Conservation (phyloP, 2,329 filamentous ascomycete genomes). For the Malbranchea cinnamomea region DNA sequence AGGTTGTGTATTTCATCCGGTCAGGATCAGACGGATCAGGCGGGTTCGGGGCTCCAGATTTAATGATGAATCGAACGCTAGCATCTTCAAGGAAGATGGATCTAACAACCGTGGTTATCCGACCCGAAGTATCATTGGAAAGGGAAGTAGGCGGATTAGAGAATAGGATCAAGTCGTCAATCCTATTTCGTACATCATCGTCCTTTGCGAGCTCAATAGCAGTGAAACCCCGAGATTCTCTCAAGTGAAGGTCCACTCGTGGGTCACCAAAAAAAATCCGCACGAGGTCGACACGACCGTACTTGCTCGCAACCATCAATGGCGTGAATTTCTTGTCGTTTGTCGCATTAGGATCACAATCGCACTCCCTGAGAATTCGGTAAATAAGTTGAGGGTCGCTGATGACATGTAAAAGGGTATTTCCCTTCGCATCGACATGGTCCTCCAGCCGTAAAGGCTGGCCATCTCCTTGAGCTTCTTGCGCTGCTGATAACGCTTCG, state of each 20-base stretch:
- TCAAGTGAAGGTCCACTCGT: constrained; percentile 69
- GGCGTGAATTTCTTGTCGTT: constrained; percentile 94
- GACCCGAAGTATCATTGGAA: constrained; percentile 52
- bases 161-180: constrained; percentile 83
- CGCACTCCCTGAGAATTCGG: constrained; percentile 65
- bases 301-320: constrained; percentile 97
- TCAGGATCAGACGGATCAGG: constrained; percentile 29
- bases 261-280: constrained; percentile 74
- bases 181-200: constrained; percentile 89
- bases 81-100: constrained; percentile 97
- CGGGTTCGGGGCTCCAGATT: constrained; percentile 65
- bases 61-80: constrained; percentile 80
- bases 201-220: constrained; percentile 96
- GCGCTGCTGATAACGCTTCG: constrained; percentile 60
- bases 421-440: constrained; percentile 83
- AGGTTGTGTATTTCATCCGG: constrained; percentile 51
- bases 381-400: constrained; percentile 67
- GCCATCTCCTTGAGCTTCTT: constrained; percentile 58
- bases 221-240: constrained; percentile 75
- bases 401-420: constrained; percentile 89
- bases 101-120: constrained; percentile 82
- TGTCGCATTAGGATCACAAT: constrained; percentile 88
- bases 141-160: constrained; percentile 41
- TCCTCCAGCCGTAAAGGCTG: constrained; percentile 78
- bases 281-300: constrained; percentile 87